Evolutionary conservation across 169 alveolate genomes (phyloP), one percentile per base, ranked within the genome.

Genomic region (Plasmodium vivax): DNA sequence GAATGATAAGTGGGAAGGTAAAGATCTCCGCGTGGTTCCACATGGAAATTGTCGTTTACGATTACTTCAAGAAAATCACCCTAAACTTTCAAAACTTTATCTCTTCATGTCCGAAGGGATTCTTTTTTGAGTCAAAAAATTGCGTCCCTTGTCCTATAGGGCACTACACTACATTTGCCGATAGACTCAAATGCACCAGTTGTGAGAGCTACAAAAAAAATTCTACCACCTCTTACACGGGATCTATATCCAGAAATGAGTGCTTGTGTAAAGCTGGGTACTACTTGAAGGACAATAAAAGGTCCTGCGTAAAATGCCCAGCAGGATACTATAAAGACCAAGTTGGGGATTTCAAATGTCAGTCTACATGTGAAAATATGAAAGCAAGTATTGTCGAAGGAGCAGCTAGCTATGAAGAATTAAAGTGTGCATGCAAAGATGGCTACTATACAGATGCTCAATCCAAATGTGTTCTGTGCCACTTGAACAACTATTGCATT

Each of bases 71-170:
- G 73, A 19, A 92, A 2, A 73, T 62, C 56, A 30, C 38, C 12
- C 77, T 82, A 38, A 30, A 36, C 4, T 82, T 93, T 45, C 19
- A 84, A 30, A 81, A 79, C 4, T 38, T 92, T 54, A 34, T 90
- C 41, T 58, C 95, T 41, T 8, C 83, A 8, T 97, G 98, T 93
- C 85, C 94, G 6, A 97, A 97, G 47, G 98, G 98, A 38, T 88
- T 84, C 82, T 95, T 82, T 88, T 93, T 36, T 82, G 41, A 84
- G 41, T 75, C 56, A 3, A 85, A 94, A 30, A 90, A 72, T 68
- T 97, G 98, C 75, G 72, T 34, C n/a, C 92, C 71, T 30, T 97
- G 98, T 80, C 97, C 98, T 23, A 19, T 92, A 6, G 98, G 98
- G 9, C 56, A 96, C 14, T 97, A 95, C 85, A 95, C 95, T 73